Evolutionary conservation across 2,329 filamentous ascomycete species (phyloP).

Genomic region (Hyphodiscus sp.): DNA sequence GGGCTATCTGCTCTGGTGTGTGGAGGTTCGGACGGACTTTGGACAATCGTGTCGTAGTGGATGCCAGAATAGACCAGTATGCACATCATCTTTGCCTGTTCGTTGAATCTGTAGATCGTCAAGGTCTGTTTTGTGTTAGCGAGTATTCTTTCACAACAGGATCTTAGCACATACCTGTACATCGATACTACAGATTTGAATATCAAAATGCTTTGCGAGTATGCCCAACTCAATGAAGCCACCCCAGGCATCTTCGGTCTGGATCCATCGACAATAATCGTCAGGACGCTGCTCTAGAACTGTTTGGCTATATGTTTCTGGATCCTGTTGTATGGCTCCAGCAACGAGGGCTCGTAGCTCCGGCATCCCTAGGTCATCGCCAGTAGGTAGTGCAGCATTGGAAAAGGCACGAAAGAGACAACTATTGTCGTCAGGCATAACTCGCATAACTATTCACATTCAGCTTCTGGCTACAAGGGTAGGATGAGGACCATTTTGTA

Average conservation of each 20-base stretch:
- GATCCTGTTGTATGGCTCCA: slow-evolving; percentile 67
- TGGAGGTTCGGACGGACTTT: slow-evolving; percentile 56
- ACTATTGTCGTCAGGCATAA: slow-evolving; percentile 96
- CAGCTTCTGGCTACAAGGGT: slow-evolving; percentile 2
- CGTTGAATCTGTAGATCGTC: slow-evolving; percentile 70
- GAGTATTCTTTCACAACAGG: slow-evolving; percentile 16
- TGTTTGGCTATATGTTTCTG: slow-evolving; percentile 65
- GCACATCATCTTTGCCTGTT: slow-evolving; percentile 58
- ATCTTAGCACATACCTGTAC: slow-evolving; percentile 45
- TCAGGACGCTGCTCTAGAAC: slow-evolving; percentile 66
- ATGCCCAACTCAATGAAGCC: slow-evolving; percentile 87
- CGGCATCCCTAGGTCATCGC: slow-evolving; percentile 58
- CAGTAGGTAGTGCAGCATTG: slow-evolving; percentile 57
- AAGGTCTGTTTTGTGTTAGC: slow-evolving; percentile 40
- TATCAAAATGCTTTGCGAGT: slow-evolving; percentile 73
- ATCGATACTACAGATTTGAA: slow-evolving; percentile 81
- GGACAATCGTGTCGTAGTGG: slow-evolving; percentile 85
- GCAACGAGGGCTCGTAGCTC: slow-evolving; percentile 74
- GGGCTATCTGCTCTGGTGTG: slow-evolving; percentile 50
- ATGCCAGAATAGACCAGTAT: slow-evolving; percentile 87
- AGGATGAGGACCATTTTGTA: slow-evolving; percentile 35
- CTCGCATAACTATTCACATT: slow-evolving; percentile 58
- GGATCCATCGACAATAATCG: slow-evolving; percentile 77
- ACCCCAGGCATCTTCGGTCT: slow-evolving; percentile 77
- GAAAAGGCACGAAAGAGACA: slow-evolving; percentile 91